phyloP scores from a whole-genome alignment of 2,329 filamentous ascomycete genomes.

The Cladosporium sp. region DNA sequence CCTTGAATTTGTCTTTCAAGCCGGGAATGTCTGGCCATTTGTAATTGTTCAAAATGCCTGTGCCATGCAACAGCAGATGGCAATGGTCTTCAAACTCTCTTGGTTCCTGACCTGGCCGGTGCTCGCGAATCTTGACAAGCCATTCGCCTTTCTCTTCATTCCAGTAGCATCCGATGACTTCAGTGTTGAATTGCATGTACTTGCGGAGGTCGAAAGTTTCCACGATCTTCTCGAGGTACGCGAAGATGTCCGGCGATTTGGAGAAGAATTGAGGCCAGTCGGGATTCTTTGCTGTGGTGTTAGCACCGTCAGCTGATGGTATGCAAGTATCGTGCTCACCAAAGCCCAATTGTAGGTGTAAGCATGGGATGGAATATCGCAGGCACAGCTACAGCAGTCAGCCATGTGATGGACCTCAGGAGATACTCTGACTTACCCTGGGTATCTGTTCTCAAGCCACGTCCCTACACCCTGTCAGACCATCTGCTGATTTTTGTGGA shows the following conservation, averaged over 20 bases:
- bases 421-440: conserved; percentile 15
- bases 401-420: neutral
- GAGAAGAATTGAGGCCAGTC: conserved; percentile 47
- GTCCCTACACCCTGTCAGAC: conserved; percentile 30
- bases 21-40: conserved; percentile 35
- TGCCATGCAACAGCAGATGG: conserved; percentile 41
- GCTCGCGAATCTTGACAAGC: conserved; percentile 45
- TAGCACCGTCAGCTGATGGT: neutral
- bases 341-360: conserved; percentile 43
- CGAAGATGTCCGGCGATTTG: conserved; percentile 43
- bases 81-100: conserved; percentile 41
- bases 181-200: conserved; percentile 50
- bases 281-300: conserved; percentile 28
- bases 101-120: conserved; percentile 28
- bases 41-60: conserved; percentile 33
- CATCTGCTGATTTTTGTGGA: neutral
- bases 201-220: conserved; percentile 46
- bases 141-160: conserved; percentile 46
- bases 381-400: conserved; percentile 33
- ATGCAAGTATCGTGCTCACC: conserved; percentile 16
- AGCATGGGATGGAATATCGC: conserved; percentile 43
- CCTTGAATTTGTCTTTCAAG: conserved; percentile 40
- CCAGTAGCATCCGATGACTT: conserved; percentile 46
- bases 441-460: conserved; percentile 43
- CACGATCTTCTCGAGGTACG: conserved; percentile 47